phyloP scores from a whole-genome alignment of 2,329 filamentous ascomycete genomes.

The Penicillium occitanis region DNA sequence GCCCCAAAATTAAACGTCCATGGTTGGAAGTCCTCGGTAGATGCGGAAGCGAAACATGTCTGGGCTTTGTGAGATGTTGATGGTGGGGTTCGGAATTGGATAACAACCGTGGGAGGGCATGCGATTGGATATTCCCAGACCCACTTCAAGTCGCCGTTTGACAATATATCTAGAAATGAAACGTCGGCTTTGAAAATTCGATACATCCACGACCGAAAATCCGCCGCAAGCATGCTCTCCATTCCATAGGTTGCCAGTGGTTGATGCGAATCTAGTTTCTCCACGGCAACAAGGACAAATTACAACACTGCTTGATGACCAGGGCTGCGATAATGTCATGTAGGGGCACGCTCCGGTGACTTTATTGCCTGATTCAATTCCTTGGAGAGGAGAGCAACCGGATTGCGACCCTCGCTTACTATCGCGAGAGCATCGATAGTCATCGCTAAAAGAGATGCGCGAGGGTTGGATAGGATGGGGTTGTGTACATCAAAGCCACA shows the following conservation, averaged over 20 bases:
- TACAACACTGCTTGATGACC: neutral
- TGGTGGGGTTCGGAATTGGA: no score
- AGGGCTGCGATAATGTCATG: neutral
- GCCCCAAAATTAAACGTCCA: no score
- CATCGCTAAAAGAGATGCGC: slow-evolving; percentile 6
- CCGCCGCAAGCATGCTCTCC: slow-evolving; percentile 7
- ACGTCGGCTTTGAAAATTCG: neutral
- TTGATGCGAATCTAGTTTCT: neutral
- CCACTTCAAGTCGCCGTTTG: no score
- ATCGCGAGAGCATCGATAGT: no score
- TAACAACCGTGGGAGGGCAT: no score
- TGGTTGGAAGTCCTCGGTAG: no score
- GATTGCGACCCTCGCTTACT: neutral
- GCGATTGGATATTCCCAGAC: no score
- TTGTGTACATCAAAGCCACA: slow-evolving; percentile 3
- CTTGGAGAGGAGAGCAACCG: neutral
- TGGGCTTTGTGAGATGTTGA: no score
- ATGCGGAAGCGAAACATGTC: no score
- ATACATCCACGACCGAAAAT: slow-evolving; percentile 4
- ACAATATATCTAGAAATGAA: no score
- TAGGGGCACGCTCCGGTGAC: no score
- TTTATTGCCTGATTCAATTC: no score
- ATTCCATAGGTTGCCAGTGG: neutral
- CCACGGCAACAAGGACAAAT: neutral
- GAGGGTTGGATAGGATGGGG: neutral